These are phyloP conservation scores for Comarum palustre DNA, from an alignment of 306 rosid species.

Conservation along the genomic window DNA sequence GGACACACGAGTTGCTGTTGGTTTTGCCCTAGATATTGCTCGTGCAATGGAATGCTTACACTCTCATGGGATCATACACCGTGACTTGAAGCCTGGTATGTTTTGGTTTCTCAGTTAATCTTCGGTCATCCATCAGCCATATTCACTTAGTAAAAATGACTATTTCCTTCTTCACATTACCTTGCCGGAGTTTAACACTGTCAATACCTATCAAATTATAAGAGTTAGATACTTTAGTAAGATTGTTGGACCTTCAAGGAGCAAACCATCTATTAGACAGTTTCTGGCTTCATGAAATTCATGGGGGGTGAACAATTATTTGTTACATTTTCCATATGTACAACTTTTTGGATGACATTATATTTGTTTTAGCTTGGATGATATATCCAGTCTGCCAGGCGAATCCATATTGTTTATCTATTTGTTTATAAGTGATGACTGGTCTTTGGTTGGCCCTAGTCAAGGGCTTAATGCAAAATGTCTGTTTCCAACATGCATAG, in stretches of 20 bases:
- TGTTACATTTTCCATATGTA: background rate
- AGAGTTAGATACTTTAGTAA: background rate
- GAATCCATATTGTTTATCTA: background rate
- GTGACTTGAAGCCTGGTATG: slow-evolving; percentile 93
- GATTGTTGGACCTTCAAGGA: background rate
- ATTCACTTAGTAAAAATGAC: background rate
- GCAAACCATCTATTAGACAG: background rate
- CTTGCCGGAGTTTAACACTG: background rate
- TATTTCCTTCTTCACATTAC: slow-evolving; percentile 1
- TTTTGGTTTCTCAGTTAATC: slow-evolving; percentile 19
- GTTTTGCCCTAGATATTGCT: slow-evolving; percentile 81
- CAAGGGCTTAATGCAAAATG: background rate
- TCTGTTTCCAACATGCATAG: background rate
- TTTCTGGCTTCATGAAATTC: background rate
- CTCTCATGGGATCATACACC: slow-evolving; percentile 94
- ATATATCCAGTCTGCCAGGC: background rate
- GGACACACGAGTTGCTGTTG: slow-evolving; percentile 71
- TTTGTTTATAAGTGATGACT: background rate
- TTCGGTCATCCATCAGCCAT: background rate
- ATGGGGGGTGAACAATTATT: slow-evolving; percentile 3
- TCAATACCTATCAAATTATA: background rate
- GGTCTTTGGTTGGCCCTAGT: background rate
- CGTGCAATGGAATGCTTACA: slow-evolving; percentile 97
- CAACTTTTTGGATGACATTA: background rate
- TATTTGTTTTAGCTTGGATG: background rate